These are phyloP conservation scores for Polygonum aviculare DNA, from an alignment of 148 eudicot species.

Conservation along the genomic window DNA sequence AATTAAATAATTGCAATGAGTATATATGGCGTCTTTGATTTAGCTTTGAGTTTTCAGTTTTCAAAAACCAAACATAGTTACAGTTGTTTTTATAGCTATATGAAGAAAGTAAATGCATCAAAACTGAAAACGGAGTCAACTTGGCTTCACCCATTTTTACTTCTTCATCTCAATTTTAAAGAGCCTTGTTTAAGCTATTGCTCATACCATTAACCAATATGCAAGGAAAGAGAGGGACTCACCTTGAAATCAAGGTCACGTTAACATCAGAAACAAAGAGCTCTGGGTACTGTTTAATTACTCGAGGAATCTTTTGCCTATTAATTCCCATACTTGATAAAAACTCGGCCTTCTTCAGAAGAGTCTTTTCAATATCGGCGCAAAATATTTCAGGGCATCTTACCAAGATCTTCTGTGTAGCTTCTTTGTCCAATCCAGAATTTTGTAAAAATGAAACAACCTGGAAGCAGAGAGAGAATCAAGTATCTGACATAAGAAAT, in stretches of 20 bases:
- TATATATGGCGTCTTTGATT: background rate
- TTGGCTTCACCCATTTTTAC: background rate
- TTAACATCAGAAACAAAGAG: conserved; percentile 55
- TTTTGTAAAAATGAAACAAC: conserved; percentile 57
- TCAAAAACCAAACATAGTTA: no score
- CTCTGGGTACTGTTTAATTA: conserved; percentile 79
- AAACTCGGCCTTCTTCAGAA: conserved; percentile 56
- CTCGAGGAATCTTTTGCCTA: conserved; percentile 49
- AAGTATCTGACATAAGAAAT: background rate
- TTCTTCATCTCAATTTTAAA: background rate
- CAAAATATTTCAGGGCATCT: conserved; percentile 82
- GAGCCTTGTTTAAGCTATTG: background rate
- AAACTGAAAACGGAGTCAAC: no score
- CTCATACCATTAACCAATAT: background rate
- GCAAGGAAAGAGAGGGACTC: conserved; percentile 11
- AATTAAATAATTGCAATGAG: background rate
- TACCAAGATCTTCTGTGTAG: conserved; percentile 35
- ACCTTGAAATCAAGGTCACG: conserved; percentile 62
- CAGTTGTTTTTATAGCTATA: no score
- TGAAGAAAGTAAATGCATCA: no score
- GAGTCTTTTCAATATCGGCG: conserved; percentile 40
- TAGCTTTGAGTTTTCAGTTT: no score
- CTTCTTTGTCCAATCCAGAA: conserved; percentile 51
- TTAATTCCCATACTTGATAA: conserved; percentile 42
- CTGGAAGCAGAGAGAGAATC: conserved; percentile 24